Base-by-base conservation (phyloP, 306 rosid genomes). In the Cercis canadensis region DNA sequence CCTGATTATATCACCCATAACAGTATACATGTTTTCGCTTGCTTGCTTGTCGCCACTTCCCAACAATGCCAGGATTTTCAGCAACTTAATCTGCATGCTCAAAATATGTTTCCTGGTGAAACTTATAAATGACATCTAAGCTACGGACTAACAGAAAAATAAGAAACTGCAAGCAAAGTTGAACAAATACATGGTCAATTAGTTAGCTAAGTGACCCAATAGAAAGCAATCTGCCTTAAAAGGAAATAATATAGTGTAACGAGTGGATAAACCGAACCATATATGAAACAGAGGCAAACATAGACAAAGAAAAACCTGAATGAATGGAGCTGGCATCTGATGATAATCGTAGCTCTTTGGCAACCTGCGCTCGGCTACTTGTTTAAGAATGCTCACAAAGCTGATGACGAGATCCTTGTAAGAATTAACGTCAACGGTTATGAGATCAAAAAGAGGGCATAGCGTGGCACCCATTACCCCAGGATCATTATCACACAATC, bases 401-500 rank as follows among this genome's bases (percentile, higher is more conserved):
- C 96, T 87, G 67, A 78, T 78, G 5, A 95, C 96, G 36, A 91
- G 87, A 73, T 95, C 99, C 90, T 92, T 91, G 11, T 72, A 89
- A 36, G 97, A 68, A 54, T 59, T 67, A 18, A 84, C 87, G 65
- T 95, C 96, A 14, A 68, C 49, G 4, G 80, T 72, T 12, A 92
- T 74, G 41, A 86, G 99, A 51, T 89, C 89, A 10, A 83, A 91
- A 2, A 91, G 73, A 1, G 99, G 97, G 47, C 96, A 95, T 4
- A 95, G 75, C 3, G 97, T 77, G 11, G 97, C 96, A 43, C 96
- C 96, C 99, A 95, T 95, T 4, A 95, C 96, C 2, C 97, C 97
- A 6, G 99, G 99, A 56, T 95, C 99, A 18, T 84, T 91, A 75
- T 95, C 99, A 40, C 96, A 87, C 45, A 95, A 75, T 11, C 90